Evolutionary conservation across 441 rosid species (phyloP).

Genomic region (Melastoma candidum): DNA sequence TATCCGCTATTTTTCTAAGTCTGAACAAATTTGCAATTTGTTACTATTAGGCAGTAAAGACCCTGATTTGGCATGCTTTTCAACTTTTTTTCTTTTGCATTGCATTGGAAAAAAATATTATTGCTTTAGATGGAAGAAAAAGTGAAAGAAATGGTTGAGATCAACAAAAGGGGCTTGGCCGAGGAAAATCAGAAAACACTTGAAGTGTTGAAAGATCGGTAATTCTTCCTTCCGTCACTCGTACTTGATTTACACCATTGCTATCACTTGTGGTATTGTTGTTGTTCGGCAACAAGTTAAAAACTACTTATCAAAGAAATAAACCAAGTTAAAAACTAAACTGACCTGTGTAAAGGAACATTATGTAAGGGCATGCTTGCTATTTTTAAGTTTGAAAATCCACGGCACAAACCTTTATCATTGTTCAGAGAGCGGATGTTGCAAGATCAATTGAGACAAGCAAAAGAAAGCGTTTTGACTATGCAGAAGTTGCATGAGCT

Average conservation of each 20-base stretch:
- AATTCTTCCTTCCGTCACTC: conserved; percentile 1
- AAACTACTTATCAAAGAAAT: too few relatives aligned
- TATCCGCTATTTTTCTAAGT: conserved; percentile 1
- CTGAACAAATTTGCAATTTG: not conserved
- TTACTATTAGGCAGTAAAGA: not conserved
- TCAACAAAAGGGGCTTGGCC: conserved; percentile 91
- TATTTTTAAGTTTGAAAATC: not conserved
- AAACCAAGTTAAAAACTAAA: too few relatives aligned
- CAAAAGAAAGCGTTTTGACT: conserved; percentile 81
- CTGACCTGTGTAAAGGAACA: too few relatives aligned
- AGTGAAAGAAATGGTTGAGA: conserved; percentile 96
- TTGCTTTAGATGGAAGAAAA: conserved; percentile 91
- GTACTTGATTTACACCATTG: too few relatives aligned
- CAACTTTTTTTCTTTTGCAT: not conserved
- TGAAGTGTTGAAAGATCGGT: conserved; percentile 92
- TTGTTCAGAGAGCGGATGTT: conserved; percentile 68
- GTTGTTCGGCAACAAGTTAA: too few relatives aligned
- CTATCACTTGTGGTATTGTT: not conserved
- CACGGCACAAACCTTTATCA: conserved; percentile 5
- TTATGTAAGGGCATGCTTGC: too few relatives aligned
- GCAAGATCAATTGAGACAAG: conserved; percentile 97
- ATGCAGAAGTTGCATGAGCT: conserved; percentile 96
- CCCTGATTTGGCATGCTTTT: not conserved
- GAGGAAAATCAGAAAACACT: conserved; percentile 98
- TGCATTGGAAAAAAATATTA: conserved; percentile 3